phyloP scores from a whole-genome alignment of 2,329 filamentous ascomycete species.

The Emmonsia crescens region DNA sequence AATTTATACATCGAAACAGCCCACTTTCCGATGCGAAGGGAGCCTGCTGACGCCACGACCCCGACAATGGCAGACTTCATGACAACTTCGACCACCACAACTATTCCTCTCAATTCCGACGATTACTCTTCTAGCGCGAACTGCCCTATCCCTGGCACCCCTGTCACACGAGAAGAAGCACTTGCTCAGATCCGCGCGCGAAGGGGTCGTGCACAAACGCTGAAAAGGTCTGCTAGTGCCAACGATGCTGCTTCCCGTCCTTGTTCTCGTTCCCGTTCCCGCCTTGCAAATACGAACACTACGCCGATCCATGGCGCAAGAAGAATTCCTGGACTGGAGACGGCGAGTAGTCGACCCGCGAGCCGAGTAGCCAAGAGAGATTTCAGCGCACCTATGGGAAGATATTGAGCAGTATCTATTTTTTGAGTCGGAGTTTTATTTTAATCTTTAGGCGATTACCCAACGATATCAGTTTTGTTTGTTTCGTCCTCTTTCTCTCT shows the following conservation, averaged over 20 bases:
- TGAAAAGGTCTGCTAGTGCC: slow-evolving; percentile 31
- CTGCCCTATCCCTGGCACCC: slow-evolving; percentile 29
- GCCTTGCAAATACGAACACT: slow-evolving; percentile 1
- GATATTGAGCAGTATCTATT: slow-evolving; percentile 16
- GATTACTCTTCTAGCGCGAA: slow-evolving; percentile 12
- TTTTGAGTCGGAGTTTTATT: not conserved
- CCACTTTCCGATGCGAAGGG: not conserved
- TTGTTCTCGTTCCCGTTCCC: slow-evolving; percentile 15
- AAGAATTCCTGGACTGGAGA: slow-evolving; percentile 25
- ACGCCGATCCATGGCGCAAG: slow-evolving; percentile 14
- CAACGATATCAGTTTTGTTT: not conserved
- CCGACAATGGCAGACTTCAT: slow-evolving; percentile 4
- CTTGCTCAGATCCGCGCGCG: slow-evolving; percentile 40
- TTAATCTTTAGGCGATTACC: not conserved
- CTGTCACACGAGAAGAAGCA: slow-evolving; percentile 38
- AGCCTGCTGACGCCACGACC: not conserved
- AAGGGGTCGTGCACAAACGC: slow-evolving; percentile 33
- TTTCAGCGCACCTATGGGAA: slow-evolving; percentile 28
- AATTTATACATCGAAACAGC: not conserved
- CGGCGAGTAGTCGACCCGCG: slow-evolving; percentile 15
- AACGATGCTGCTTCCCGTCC: slow-evolving; percentile 24
- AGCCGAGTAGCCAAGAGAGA: slow-evolving; percentile 22
- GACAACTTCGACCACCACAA: slow-evolving; percentile 20
- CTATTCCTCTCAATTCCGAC: slow-evolving; percentile 24
- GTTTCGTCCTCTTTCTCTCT: not conserved